Conservation (phyloP, 768 basidiomycete genomes). For the Pleurotus sapidus region DNA sequence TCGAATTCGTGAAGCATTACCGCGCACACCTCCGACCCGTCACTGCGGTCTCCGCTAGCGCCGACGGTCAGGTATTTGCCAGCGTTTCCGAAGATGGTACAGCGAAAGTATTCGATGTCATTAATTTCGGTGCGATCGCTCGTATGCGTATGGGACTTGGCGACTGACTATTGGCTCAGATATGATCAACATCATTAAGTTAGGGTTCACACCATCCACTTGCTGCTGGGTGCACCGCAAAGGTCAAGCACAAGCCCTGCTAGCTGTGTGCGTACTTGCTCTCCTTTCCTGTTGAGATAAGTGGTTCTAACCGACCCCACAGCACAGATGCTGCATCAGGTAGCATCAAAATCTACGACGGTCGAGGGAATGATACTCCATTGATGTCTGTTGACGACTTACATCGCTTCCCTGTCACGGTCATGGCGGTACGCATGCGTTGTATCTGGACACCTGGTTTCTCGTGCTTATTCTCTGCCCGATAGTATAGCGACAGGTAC, state of each 20-base stretch:
- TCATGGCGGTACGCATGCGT: slow-evolving; percentile 71
- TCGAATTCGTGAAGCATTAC: slow-evolving; percentile 99
- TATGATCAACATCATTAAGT: slow-evolving; percentile 97
- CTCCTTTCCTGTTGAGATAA: neutral
- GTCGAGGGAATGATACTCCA: slow-evolving; percentile 78
- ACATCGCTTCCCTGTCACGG: slow-evolving; percentile 86
- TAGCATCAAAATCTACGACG: slow-evolving; percentile 87
- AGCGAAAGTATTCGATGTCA: slow-evolving; percentile 95
- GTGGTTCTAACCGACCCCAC: slow-evolving; percentile 16
- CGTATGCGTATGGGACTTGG: neutral
- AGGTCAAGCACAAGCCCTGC: slow-evolving; percentile 81
- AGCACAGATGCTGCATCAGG: slow-evolving; percentile 81
- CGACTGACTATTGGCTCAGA: slow-evolving; percentile 43
- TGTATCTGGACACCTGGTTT: neutral
- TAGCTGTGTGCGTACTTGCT: slow-evolving; percentile 72
- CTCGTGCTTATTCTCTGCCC: slow-evolving; percentile 2
- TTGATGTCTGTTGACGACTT: slow-evolving; percentile 73
- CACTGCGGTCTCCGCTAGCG: slow-evolving; percentile 77
- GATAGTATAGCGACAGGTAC: slow-evolving; percentile 85
- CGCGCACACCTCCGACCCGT: slow-evolving; percentile 86
- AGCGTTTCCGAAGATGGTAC: slow-evolving; percentile 89
- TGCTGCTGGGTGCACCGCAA: slow-evolving; percentile 95
- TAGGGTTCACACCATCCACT: slow-evolving; percentile 80
- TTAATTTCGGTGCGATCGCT: slow-evolving; percentile 85
- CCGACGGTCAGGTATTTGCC: slow-evolving; percentile 90